Conservation (phyloP, 2,329 filamentous ascomycete genomes). For the Sporothrix brasiliensis region DNA sequence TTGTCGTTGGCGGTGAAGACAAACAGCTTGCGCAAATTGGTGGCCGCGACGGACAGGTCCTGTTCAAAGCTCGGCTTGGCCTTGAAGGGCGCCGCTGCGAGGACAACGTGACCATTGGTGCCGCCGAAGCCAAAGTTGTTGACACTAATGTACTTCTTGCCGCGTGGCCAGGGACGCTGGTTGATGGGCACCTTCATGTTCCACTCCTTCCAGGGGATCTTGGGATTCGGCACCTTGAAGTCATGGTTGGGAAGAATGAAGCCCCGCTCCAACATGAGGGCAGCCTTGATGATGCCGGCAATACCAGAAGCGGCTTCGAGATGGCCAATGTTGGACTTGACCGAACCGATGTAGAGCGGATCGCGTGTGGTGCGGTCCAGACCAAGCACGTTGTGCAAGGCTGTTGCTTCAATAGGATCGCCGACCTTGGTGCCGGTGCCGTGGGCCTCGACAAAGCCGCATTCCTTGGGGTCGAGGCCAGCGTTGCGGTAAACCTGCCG, state of each 20-base stretch:
- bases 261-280: slow-evolving; percentile 55
- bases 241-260: slow-evolving; percentile 56
- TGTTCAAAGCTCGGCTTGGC: slow-evolving; percentile 41
- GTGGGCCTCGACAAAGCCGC: slow-evolving; percentile 56
- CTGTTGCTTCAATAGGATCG: slow-evolving; percentile 57
- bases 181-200: slow-evolving; percentile 52
- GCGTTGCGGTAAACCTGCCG: slow-evolving; percentile 48
- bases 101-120: slow-evolving; percentile 51
- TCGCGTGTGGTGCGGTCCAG: slow-evolving; percentile 38
- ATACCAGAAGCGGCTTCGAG: slow-evolving; percentile 56
- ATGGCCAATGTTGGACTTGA: slow-evolving; percentile 52
- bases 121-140: slow-evolving; percentile 55
- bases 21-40: slow-evolving; percentile 47
- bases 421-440: slow-evolving; percentile 59
- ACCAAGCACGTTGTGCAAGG: slow-evolving; percentile 46
- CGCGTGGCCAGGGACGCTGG: slow-evolving; percentile 51
- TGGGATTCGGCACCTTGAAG: slow-evolving; percentile 54
- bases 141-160: slow-evolving; percentile 55
- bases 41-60: slow-evolving; percentile 40
- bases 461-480: slow-evolving; percentile 46
- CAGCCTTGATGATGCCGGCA: slow-evolving; percentile 55
- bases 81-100: slow-evolving; percentile 46
- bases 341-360: slow-evolving; percentile 43
- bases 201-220: slow-evolving; percentile 55
- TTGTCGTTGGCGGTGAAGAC: slow-evolving; percentile 50